Evolutionary conservation across 805 yeast genomes (phyloP), one percentile per base, ranked within the genome.

Genomic region (Lipomyces oligophaga): DNA sequence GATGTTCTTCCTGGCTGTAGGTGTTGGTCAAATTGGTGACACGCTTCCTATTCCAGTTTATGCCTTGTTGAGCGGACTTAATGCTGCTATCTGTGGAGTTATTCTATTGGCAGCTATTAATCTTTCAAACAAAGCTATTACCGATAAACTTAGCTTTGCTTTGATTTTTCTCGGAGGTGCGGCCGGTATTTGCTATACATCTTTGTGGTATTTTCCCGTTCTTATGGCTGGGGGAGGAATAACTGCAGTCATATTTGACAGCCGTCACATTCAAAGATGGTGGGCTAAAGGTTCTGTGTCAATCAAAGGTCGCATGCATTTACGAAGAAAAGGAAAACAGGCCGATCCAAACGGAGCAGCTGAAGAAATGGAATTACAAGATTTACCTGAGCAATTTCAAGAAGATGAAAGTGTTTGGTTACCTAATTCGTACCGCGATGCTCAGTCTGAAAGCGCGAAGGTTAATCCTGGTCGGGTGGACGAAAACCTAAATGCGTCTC

Each of bases 181-280:
- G 4, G 36, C 38, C 16, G 54, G 52, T 26, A 41, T 49, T 15
- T 26, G 37, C 31, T 47, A 49, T 26, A 45, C 52, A 3, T 45
- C 54, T n/a, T 30, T 49, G 11, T 49, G 50, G 52, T 49, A 48
- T 22, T 50, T 38, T 41, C 55, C 55, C 5, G 49, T 43, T 3
- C 34, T 50, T 24, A 50, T 50, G 53, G 43, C 36, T 10, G 30
- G 30, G 11, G 49, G 54, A 11, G 55, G 55, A 8, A 7, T 39
- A 18, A 39, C 34, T 5, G 43, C 55, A 5, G 25, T 43, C 20
- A 30, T 50, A 18, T 49, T 42, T 24, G 55, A 50, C 16, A 16
- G 24, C 13, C 41, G 50, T 11, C 28, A 27, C 24, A 31, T 40
- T 25, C 34, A 40, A 15, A 32, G 40, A 11, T 37, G 40, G 40